Evolutionary conservation across 768 basidiomycete genomes (phyloP).

Genomic region (Leccinum longicurvipes): DNA sequence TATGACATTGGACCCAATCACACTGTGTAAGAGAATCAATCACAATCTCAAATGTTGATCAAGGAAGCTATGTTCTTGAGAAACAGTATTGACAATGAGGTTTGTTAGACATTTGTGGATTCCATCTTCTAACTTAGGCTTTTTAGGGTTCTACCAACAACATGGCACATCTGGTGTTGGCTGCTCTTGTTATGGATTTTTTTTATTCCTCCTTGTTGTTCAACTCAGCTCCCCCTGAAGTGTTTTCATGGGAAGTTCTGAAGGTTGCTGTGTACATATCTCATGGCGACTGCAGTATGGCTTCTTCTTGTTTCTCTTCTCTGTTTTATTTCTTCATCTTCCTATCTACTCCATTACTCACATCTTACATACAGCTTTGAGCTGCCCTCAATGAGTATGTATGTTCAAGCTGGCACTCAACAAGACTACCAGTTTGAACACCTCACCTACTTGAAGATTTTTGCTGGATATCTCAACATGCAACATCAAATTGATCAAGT

Average conservation of each 20-base stretch:
- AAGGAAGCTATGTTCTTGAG: neutral
- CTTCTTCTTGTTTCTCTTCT: neutral
- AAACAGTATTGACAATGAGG: neutral
- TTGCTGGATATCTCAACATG: neutral
- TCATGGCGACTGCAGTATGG: neutral
- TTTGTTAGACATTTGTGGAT: neutral
- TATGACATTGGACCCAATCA: no score
- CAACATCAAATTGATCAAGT: neutral
- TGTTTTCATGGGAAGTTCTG: neutral
- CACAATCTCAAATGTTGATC: neutral
- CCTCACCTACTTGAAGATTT: neutral
- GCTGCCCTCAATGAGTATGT: neutral
- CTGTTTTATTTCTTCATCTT: no score
- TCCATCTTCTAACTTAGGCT: neutral
- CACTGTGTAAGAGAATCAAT: neutral
- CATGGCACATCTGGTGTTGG: neutral
- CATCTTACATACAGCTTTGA: neutral
- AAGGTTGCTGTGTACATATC: neutral
- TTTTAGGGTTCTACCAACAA: neutral
- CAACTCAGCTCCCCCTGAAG: neutral
- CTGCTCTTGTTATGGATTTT: neutral
- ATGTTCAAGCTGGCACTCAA: neutral
- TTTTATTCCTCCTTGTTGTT: neutral
- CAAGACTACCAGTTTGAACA: neutral
- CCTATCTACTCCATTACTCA: neutral